Conservation (phyloP, 352 stramenopile species). For the Pythium dissotocum region DNA sequence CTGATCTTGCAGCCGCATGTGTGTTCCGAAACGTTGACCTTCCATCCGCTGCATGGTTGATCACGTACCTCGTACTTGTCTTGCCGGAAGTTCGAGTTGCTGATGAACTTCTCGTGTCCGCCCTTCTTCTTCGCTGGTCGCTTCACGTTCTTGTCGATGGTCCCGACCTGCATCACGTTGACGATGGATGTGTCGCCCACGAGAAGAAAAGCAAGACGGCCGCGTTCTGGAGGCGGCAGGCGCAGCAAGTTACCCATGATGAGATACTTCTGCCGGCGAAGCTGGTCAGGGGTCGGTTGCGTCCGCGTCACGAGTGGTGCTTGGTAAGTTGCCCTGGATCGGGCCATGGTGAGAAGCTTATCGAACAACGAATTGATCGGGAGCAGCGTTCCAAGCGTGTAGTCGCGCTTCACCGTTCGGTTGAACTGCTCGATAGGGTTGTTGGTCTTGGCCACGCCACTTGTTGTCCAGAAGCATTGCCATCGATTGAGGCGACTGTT, state of each 20-base stretch:
- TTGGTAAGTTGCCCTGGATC: background rate
- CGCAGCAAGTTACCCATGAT: background rate
- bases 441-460: conserved; percentile 21
- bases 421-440: conserved; percentile 23
- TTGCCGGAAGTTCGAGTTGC: background rate
- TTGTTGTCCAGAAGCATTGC: conserved; percentile 16
- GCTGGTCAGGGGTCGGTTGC: background rate
- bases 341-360: background rate
- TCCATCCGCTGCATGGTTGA: background rate
- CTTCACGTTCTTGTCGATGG: background rate
- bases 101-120: background rate
- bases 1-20: background rate
- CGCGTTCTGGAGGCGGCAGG: background rate
- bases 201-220: background rate
- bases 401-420: background rate
- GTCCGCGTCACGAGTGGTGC: background rate
- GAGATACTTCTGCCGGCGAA: background rate
- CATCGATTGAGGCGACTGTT: conserved; percentile 3
- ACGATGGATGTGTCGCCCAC: background rate
- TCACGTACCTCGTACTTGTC: background rate
- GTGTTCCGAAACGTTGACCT: background rate
- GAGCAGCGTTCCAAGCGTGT: background rate
- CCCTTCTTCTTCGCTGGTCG: background rate
- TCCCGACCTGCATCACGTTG: background rate
- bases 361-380: background rate